Evolutionary conservation across 2,329 filamentous ascomycete species (phyloP).

Genomic region (Geosmithia flava): DNA sequence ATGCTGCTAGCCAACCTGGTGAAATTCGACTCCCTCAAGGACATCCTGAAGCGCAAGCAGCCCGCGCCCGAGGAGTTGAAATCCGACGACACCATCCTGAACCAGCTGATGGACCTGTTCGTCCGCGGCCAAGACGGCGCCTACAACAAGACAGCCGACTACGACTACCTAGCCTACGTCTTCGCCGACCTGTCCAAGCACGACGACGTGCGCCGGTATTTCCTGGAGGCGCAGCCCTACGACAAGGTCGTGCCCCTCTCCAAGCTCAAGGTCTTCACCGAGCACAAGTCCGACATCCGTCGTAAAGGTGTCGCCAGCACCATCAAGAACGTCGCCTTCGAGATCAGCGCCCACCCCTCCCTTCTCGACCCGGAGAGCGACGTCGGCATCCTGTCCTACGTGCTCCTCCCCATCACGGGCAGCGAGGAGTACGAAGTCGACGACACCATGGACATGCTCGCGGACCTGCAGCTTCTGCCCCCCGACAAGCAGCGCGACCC

Average conservation of each 20-base stretch:
- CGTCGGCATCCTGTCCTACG: conserved; percentile 75
- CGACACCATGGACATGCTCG: conserved; percentile 74
- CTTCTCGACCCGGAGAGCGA: conserved; percentile 60
- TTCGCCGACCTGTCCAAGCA: conserved; percentile 89
- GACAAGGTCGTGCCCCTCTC: conserved; percentile 78
- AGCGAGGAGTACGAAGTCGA: conserved; percentile 81
- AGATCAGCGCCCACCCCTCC: conserved; percentile 56
- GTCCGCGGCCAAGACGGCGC: conserved; percentile 76
- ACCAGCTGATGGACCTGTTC: conserved; percentile 91
- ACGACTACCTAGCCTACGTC: conserved; percentile 86
- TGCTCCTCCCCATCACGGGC: conserved; percentile 78
- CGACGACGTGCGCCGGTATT: conserved; percentile 60
- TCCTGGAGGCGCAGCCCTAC: conserved; percentile 61
- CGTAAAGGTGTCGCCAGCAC: conserved; percentile 91
- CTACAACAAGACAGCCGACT: conserved; percentile 78
- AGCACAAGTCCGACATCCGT: conserved; percentile 71
- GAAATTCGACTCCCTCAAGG: conserved; percentile 64
- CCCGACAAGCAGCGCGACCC: conserved; percentile 80
- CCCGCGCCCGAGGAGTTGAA: conserved; percentile 56
- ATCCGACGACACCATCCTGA: conserved; percentile 62
- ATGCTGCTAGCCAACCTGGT: conserved; percentile 91
- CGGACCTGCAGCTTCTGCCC: conserved; percentile 79
- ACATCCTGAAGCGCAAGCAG: conserved; percentile 56
- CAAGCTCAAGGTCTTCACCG: conserved; percentile 90
- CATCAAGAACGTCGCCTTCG: conserved; percentile 89